These are phyloP conservation scores for Brettanomyces custersianus DNA, from an alignment of 805 yeast genomes.

Conservation along the genomic window DNA sequence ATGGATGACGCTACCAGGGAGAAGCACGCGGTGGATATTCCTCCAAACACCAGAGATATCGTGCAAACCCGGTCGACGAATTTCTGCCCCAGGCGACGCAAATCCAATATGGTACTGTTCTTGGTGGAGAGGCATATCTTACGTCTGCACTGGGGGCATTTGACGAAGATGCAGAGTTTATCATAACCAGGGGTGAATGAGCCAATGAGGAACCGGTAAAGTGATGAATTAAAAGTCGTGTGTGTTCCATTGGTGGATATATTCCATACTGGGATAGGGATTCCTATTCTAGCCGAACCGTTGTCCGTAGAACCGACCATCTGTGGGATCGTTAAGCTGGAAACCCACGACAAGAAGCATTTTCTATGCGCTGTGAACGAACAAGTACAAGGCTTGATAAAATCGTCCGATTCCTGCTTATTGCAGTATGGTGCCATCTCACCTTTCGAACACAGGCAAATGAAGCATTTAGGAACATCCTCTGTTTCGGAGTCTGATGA, in stretches of 20 bases:
- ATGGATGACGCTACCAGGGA: background rate
- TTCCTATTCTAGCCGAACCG: background rate
- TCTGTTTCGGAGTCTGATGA: no score
- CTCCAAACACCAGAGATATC: background rate
- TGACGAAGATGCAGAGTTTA: conserved; percentile 17
- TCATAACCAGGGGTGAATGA: conserved; percentile 8
- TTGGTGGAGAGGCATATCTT: conserved; percentile 19
- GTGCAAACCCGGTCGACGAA: conserved; percentile 1
- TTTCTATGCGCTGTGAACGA: conserved; percentile 35
- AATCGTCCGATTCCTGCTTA: conserved; percentile 24
- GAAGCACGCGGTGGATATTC: background rate
- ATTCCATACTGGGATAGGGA: background rate
- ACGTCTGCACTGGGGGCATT: conserved; percentile 31
- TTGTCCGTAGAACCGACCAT: conserved; percentile 1
- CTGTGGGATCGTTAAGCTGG: conserved; percentile 13
- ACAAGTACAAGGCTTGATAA: conserved; percentile 39
- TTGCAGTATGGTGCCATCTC: conserved; percentile 26
- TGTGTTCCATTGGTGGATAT: conserved; percentile 6
- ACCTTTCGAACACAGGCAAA: conserved; percentile 22
- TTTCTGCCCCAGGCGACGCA: conserved; percentile 1
- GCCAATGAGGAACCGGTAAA: conserved; percentile 11
- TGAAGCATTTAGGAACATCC: conserved; percentile 15
- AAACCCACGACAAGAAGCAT: conserved; percentile 35
- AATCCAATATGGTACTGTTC: conserved; percentile 2
- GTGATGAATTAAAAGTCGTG: conserved; percentile 9